These are phyloP conservation scores for Abrus pulchellus DNA, from an alignment of 306 rosid genomes.

Conservation along the genomic window DNA sequence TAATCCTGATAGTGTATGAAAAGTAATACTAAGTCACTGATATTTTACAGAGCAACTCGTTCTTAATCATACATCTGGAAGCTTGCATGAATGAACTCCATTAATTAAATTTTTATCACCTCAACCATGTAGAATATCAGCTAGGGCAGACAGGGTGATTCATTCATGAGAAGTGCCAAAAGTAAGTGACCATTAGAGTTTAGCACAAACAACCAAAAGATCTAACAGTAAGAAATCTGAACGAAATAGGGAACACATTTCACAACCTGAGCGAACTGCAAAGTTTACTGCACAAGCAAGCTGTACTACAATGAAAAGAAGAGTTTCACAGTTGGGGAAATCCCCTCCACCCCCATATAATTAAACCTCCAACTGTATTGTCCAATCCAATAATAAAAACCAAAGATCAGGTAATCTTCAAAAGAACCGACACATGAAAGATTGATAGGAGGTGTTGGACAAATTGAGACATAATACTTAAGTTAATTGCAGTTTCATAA, in stretches of 20 bases:
- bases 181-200: neutral
- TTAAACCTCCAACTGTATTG: slow-evolving; percentile 1
- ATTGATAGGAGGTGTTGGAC: slow-evolving; percentile 24
- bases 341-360: neutral
- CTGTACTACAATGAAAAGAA: neutral
- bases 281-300: slow-evolving; percentile 22
- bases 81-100: neutral
- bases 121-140: neutral
- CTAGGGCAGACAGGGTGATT: neutral
- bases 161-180: neutral
- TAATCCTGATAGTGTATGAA: slow-evolving; percentile 25
- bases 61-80: neutral
- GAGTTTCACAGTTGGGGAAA: slow-evolving; percentile 17
- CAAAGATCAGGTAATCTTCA: slow-evolving; percentile 27
- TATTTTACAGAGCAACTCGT: neutral
- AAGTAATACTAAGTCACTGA: neutral
- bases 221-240: neutral
- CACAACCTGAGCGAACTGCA: slow-evolving; percentile 1
- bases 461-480: neutral
- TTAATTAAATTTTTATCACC: neutral
- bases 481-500: neutral
- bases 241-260: neutral
- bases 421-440: slow-evolving; percentile 6
- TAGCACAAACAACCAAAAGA: neutral
- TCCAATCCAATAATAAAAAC: neutral